Percentiles rank a stretch among this genome's conserved stretches.
Conservation (phyloP, 2,329 filamentous ascomycete genomes). For the Periconia macrospinosa region DNA sequence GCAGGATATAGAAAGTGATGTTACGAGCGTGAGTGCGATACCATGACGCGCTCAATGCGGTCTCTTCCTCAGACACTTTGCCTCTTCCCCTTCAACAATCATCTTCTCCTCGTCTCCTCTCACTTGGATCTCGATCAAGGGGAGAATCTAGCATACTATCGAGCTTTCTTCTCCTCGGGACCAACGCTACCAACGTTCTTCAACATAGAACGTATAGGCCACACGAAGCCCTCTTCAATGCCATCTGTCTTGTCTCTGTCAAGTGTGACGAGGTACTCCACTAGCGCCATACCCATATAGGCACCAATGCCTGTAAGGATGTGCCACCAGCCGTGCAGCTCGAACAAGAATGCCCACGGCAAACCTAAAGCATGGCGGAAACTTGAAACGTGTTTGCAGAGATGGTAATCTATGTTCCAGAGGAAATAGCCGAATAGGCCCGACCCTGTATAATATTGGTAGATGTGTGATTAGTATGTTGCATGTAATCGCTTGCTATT, state of each 20-base stretch:
- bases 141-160: not conserved
- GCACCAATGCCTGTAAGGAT: slow-evolving; percentile 61
- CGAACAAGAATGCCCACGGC: slow-evolving; percentile 59
- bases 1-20: no score
- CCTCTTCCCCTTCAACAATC: no score
- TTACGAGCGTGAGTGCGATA: no score
- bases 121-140: not conserved
- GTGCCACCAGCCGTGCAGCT: slow-evolving; percentile 68
- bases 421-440: slow-evolving; percentile 55
- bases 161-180: slow-evolving; percentile 14
- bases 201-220: slow-evolving; percentile 37
- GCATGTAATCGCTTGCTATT: not conserved
- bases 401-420: slow-evolving; percentile 61
- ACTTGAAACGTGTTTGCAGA: slow-evolving; percentile 53
- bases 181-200: slow-evolving; percentile 20
- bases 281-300: slow-evolving; percentile 43
- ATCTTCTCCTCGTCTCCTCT: no score
- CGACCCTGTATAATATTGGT: not conserved
- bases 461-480: not conserved
- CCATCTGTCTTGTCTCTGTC: slow-evolving; percentile 27
- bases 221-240: slow-evolving; percentile 39
- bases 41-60: no score
- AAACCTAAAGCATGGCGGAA: slow-evolving; percentile 53
- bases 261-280: slow-evolving; percentile 40
- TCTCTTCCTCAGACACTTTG: no score